phyloP scores from a whole-genome alignment of 2,329 filamentous ascomycete species.

The Ciborinia camelliae region DNA sequence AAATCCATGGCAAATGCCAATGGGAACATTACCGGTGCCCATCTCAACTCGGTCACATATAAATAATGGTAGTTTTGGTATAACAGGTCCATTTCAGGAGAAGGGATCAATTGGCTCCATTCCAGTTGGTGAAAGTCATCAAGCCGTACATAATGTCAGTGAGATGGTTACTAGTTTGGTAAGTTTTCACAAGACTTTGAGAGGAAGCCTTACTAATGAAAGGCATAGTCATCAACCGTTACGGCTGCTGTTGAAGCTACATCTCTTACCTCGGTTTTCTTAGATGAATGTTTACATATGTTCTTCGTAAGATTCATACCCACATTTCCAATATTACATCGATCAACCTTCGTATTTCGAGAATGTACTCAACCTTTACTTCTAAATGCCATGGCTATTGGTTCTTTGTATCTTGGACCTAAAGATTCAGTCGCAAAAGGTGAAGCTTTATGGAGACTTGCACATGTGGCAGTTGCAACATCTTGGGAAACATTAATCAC shows the following conservation, averaged over 20 bases:
- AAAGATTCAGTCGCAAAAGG: conserved; percentile 44
- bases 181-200: conserved; percentile 24
- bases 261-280: conserved; percentile 45
- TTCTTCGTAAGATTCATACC: conserved; percentile 47
- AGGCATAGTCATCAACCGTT: conserved; percentile 41
- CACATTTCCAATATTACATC: conserved; percentile 45
- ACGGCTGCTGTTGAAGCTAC: conserved; percentile 45
- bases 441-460: conserved; percentile 44
- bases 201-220: not conserved
- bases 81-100: conserved; percentile 41
- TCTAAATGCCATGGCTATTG: conserved; percentile 46
- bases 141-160: conserved; percentile 45
- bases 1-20: conserved; percentile 44
- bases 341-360: conserved; percentile 44
- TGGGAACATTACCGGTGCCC: conserved; percentile 43
- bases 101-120: conserved; percentile 40
- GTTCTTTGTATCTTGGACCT: conserved; percentile 45
- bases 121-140: conserved; percentile 42
- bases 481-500: conserved; percentile 46
- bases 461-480: conserved; percentile 45
- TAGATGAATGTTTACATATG: conserved; percentile 47
- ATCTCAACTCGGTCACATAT: conserved; percentile 38
- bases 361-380: conserved; percentile 45
- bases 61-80: conserved; percentile 32
- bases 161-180: conserved; percentile 45